These are phyloP conservation scores for Eucalyptus sp. DNA, from an alignment of 345 rosid genomes.

Conservation along the genomic window DNA sequence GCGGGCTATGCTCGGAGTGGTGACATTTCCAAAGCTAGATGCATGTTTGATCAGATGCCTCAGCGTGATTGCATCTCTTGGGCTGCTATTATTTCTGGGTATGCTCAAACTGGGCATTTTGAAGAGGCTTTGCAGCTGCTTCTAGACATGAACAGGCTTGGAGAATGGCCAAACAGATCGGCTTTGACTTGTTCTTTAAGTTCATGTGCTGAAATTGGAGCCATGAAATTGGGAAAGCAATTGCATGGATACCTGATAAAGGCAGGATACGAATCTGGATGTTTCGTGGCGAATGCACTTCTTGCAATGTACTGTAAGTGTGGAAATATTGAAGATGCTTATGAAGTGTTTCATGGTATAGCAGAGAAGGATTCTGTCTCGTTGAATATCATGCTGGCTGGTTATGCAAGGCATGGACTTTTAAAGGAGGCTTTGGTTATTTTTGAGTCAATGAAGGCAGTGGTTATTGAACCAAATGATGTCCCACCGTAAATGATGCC, in stretches of 20 bases:
- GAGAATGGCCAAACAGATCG: not conserved
- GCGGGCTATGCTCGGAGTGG: constrained; percentile 12
- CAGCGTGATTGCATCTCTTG: constrained; percentile 16
- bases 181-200: constrained; percentile 9
- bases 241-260: constrained; percentile 7
- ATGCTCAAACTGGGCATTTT: constrained; percentile 16
- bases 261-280: constrained; percentile 13
- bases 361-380: constrained; percentile 12
- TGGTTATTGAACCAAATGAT: constrained; percentile 10
- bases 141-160: constrained; percentile 4
- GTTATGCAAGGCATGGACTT: constrained; percentile 18
- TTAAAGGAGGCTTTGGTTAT: constrained; percentile 2
- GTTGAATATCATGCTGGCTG: constrained; percentile 14
- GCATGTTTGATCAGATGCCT: constrained; percentile 11
- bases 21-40: constrained; percentile 3
- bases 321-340: constrained; percentile 13
- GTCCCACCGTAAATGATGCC: not conserved
- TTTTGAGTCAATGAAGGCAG: constrained; percentile 1
- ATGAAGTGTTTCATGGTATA: constrained; percentile 3
- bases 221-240: constrained; percentile 8
- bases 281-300: constrained; percentile 17
- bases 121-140: constrained; percentile 10
- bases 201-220: constrained; percentile 15
- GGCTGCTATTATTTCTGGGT: constrained; percentile 19
- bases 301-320: constrained; percentile 18